Conservation (phyloP, 768 basidiomycete genomes). For the Boletus eberwhitei region DNA sequence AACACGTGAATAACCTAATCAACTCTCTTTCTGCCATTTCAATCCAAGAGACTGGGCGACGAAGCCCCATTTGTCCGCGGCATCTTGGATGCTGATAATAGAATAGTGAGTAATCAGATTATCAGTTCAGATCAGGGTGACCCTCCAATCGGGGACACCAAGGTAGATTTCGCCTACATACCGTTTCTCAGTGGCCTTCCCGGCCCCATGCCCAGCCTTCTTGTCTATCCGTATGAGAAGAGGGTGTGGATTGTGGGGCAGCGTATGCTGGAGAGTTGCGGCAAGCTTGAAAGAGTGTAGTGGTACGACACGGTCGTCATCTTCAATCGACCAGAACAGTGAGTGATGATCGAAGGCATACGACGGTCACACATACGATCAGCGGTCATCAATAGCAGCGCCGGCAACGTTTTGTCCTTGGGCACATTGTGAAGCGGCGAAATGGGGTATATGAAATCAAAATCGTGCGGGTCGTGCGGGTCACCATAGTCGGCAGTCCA, state of each 20-base stretch:
- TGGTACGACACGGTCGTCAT: slow-evolving; percentile 85
- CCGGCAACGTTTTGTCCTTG: slow-evolving; percentile 55
- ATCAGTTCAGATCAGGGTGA: slow-evolving; percentile 1
- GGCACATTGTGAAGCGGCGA: slow-evolving; percentile 83
- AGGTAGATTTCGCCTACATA: slow-evolving; percentile 18
- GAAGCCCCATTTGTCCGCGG: slow-evolving; percentile 76
- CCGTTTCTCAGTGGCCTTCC: slow-evolving; percentile 74
- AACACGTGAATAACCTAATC: not conserved
- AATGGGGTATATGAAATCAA: slow-evolving; percentile 79
- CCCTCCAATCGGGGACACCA: not conserved
- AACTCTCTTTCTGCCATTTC: slow-evolving; percentile 29
- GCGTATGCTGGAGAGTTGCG: slow-evolving; percentile 68
- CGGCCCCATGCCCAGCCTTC: slow-evolving; percentile 78
- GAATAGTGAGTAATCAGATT: slow-evolving; percentile 11
- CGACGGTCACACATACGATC: slow-evolving; percentile 55
- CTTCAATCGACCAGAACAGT: slow-evolving; percentile 33
- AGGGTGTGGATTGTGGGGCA: slow-evolving; percentile 66
- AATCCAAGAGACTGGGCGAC: slow-evolving; percentile 64
- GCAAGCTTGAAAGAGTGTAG: slow-evolving; percentile 83
- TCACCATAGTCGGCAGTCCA: slow-evolving; percentile 82
- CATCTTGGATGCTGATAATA: slow-evolving; percentile 62
- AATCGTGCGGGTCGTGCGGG: slow-evolving; percentile 70
- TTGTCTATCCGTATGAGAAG: slow-evolving; percentile 74
- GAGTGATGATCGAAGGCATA: not conserved
- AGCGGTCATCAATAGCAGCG: slow-evolving; percentile 75